Conservation (phyloP, 1,139 yeast genomes). For the Blastobotrys arbuscula region DNA sequence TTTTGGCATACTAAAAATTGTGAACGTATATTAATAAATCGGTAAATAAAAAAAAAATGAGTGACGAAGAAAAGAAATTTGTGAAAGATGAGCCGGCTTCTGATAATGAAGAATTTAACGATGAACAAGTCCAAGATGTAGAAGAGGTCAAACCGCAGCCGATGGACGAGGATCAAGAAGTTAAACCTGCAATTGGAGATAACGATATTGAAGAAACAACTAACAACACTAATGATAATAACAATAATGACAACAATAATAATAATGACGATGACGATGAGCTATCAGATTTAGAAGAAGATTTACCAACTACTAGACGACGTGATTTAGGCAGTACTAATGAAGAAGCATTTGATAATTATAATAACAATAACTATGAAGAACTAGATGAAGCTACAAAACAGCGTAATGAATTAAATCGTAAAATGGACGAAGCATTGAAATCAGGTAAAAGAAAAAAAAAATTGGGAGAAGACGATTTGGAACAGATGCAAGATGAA, state of each 20-base stretch:
- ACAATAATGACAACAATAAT: slow-evolving; percentile 18
- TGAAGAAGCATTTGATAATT: slow-evolving; percentile 14
- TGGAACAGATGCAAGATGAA: slow-evolving; percentile 94
- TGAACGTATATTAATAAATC: not conserved
- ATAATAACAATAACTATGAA: slow-evolving; percentile 24
- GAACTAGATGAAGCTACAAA: slow-evolving; percentile 42
- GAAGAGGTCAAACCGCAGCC: not conserved
- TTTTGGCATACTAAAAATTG: not conserved
- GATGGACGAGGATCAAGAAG: not conserved
- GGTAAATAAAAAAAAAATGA: not conserved
- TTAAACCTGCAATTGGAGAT: not conserved
- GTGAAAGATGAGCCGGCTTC: not conserved
- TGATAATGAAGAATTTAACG: not conserved
- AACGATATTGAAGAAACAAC: not conserved
- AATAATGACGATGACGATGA: slow-evolving; percentile 32
- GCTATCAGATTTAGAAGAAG: slow-evolving; percentile 36
- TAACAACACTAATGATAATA: not conserved
- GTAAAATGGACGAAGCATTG: slow-evolving; percentile 69
- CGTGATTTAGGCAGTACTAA: slow-evolving; percentile 11
- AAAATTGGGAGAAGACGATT: slow-evolving; percentile 78
- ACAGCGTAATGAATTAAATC: slow-evolving; percentile 74
- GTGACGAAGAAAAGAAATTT: not conserved
- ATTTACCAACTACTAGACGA: slow-evolving; percentile 28
- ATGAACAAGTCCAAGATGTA: not conserved
- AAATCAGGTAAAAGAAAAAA: slow-evolving; percentile 46